Percentiles rank a stretch among this genome's conserved stretches.
Evolutionary conservation across 2,329 filamentous ascomycete genomes (phyloP).

Genomic region (Scedosporium dehoogii): DNA sequence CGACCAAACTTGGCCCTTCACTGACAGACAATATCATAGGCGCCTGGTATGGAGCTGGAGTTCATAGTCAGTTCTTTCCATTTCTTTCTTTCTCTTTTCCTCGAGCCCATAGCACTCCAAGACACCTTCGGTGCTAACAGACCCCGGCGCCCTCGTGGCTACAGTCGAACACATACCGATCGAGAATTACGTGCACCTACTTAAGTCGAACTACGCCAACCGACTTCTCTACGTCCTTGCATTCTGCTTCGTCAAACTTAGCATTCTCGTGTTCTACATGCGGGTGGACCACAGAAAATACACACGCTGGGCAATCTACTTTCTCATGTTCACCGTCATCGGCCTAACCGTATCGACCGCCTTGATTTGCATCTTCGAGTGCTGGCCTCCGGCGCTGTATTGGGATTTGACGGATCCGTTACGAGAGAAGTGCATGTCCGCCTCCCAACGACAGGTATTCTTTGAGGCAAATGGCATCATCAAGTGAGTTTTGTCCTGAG

Average conservation of each 20-base stretch:
- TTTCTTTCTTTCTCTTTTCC: neutral
- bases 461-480: neutral
- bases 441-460: neutral
- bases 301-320: neutral
- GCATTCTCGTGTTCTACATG: neutral
- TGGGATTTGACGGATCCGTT: neutral
- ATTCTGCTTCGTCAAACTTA: neutral
- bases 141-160: neutral
- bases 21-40: neutral
- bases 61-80: neutral
- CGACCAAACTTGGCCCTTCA: neutral
- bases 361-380: neutral
- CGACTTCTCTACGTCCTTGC: neutral
- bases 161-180: neutral
- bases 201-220: neutral
- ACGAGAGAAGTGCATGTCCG: neutral
- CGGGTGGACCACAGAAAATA: neutral
- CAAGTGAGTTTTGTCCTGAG: neutral
- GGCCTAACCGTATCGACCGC: neutral
- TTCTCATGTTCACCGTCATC: neutral
- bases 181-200: neutral
- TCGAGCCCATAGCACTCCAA: neutral
- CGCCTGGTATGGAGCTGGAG: neutral
- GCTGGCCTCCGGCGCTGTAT: neutral
- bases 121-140: no score